Evolutionary conservation across 2,329 filamentous ascomycete species (phyloP), one percentile per base, ranked within the genome.

Genomic region (Ceratocystis lukuohia): DNA sequence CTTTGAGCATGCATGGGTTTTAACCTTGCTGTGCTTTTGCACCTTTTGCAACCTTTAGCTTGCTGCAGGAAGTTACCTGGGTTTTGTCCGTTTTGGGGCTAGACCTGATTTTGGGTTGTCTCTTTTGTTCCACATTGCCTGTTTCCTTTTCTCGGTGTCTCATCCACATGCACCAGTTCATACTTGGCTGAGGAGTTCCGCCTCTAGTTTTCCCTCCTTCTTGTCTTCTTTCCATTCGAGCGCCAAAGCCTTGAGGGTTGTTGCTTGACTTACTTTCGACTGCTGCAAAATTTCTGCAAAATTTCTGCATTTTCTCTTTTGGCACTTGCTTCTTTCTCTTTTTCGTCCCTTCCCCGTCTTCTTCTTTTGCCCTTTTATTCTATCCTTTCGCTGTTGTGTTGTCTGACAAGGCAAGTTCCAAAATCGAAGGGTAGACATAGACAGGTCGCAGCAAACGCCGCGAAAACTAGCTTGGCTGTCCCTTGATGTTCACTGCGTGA

Each of bases 321-420:
- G 10, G 48, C 30, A 45, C 22, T 44, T 64, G n/a, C 15, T 3
- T 28, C 12, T 30, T 63, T n/a, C 25, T 64, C 6, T 64, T 50
- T 37, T 50, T 56, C 33, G 33, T 37, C 15, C 33, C 53, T 56
- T 22, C 53, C 28, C 45, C n/a, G 8, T 12, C 17, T 22, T 44
- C 41, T 61, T 63, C 44, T 65, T 63, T 48, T 61, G 67, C 65
- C 62, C 15, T 44, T 48, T 56, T 25, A 33, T 15, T 41, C 37
- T 41, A 15, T 41, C 12, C 37, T 41, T 12, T 41, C 37, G 37
- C 37, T 41, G 12, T 41, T 62, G 46, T 41, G 12, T 41, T 62
- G 46, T 61, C 64, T 44, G 44, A 4, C 20, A 56, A 63, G 62
- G 65, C 65, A 66, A 44, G 67, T 56, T 28, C 68, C 64, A n/a